Evolutionary conservation across 495 filamentous ascomycete genomes (phyloP), one percentile per base, ranked within the genome.

Genomic region (Neurospora sp.): DNA sequence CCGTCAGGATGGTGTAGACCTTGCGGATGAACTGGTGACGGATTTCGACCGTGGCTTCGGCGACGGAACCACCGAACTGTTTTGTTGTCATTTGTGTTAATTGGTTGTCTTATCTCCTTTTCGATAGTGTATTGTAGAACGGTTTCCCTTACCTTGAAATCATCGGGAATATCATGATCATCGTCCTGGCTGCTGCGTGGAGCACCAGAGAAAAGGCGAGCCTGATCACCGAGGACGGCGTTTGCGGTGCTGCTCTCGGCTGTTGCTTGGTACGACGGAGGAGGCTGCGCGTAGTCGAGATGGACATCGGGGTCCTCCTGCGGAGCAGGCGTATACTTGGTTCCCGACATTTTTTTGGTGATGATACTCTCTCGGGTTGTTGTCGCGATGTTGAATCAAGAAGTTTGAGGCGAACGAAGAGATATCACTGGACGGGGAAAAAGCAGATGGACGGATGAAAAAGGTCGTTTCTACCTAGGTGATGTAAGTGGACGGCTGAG

Each of bases 1-100:
- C 92, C 15, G 96, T 95, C 69, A 77, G 73, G 77, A 86, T 83
- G 59, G 81, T 85, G 78, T 87, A 83, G 73, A 87, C 83, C 83
- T 99, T 99, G 79, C 96, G 92, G 74, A 99, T 89, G 83, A 99
- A 99, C 84, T 94, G 92, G 90, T 98, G 97, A 74, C 96, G 92
- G 81, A 99, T 97, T 74, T 96, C 93, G 78, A 98, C 85, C 11
- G 94, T 96, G 48, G 91, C 96, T 84, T 98, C 96, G 73, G 95
- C 89, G 70, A 98, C 94, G 13, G 89, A 92, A 43, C 93, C 94
- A 62, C 94, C 94, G 78, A 95, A 98, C 91, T 94, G 69, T 19
- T 43, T 11, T 15, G 21, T 59, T 54, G n/a, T 19, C 8, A 48
- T 42, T 39, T 48, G 69, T 40, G 40, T 76, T 69, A n/a, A 28